Evolutionary conservation across 2,329 filamentous ascomycete genomes (phyloP).

Genomic region (Fusarium pseudoanthophilum): DNA sequence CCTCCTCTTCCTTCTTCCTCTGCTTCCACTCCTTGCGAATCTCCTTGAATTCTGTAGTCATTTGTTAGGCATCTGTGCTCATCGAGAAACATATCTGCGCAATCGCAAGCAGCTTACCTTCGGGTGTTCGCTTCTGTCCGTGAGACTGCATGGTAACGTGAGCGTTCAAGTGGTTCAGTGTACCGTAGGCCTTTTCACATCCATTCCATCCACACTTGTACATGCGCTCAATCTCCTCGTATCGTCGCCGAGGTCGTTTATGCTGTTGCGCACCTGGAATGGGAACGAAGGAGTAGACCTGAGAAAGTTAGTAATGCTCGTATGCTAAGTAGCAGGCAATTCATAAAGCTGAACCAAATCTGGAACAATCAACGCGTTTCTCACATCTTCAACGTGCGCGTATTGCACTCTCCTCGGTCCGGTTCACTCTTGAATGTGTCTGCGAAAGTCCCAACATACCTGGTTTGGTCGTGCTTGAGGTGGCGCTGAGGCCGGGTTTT

Average conservation of each 20-base stretch:
- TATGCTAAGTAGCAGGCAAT: not conserved
- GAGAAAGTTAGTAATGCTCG: slow-evolving; percentile 38
- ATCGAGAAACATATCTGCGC: not conserved
- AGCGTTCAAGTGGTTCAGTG: slow-evolving; percentile 95
- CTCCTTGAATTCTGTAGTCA: slow-evolving; percentile 91
- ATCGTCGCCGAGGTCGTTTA: slow-evolving; percentile 90
- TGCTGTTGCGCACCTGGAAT: slow-evolving; percentile 98
- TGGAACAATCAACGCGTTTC: not conserved
- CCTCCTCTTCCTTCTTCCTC: slow-evolving; percentile 97
- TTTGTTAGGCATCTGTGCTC: slow-evolving; percentile 37
- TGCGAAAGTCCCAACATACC: slow-evolving; percentile 59
- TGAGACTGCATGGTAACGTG: slow-evolving; percentile 99
- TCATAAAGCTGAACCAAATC: not conserved
- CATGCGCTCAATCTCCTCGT: slow-evolving; percentile 99
- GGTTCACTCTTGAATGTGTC: slow-evolving; percentile 21
- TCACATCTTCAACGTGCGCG: not conserved
- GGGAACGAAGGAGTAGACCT: slow-evolving; percentile 98
- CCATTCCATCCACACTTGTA: slow-evolving; percentile 99
- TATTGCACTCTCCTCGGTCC: not conserved
- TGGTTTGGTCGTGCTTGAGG: slow-evolving; percentile 65
- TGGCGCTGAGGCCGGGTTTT: slow-evolving; percentile 65
- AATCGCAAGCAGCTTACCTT: slow-evolving; percentile 73
- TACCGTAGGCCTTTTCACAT: slow-evolving; percentile 98
- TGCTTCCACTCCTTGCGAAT: slow-evolving; percentile 99
- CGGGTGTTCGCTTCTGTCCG: slow-evolving; percentile 91